These are phyloP conservation scores for Sporobolus alterniflorus DNA, from an alignment of 202 grass and related monocot species.

Conservation along the genomic window DNA sequence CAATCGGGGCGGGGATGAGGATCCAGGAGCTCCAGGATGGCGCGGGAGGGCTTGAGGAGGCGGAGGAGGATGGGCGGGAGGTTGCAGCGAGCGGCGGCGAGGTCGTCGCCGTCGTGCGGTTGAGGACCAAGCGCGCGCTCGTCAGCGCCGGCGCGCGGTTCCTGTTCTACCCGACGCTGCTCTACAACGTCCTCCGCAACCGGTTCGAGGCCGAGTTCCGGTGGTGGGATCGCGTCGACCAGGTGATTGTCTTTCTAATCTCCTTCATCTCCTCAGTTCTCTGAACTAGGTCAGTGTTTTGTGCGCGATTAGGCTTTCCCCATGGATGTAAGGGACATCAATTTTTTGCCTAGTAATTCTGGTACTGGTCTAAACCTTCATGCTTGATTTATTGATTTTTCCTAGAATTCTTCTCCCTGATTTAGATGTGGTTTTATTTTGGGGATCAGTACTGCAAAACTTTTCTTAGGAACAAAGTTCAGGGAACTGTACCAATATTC, in stretches of 20 bases:
- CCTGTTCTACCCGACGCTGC: constrained; percentile 86
- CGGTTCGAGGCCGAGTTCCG: constrained; percentile 76
- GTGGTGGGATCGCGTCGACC: constrained; percentile 87
- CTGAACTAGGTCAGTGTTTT: neutral
- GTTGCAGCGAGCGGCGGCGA: constrained; percentile 18
- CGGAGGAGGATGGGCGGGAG: neutral
- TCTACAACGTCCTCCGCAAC: constrained; percentile 91
- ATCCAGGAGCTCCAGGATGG: constrained; percentile 45
- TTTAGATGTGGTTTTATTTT: neutral
- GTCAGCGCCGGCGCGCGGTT: constrained; percentile 76
- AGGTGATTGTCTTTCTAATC: constrained; percentile 35
- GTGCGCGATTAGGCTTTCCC: neutral
- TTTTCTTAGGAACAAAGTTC: neutral
- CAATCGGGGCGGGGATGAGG: constrained; percentile 39
- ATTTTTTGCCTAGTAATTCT: neutral
- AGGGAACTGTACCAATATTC: neutral
- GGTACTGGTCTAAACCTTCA: no score
- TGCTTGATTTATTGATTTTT: neutral
- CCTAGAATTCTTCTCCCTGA: neutral
- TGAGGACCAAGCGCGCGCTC: constrained; percentile 71
- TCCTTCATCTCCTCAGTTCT: neutral
- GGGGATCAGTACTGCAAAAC: neutral
- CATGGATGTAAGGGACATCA: neutral
- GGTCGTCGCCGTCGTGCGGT: constrained; percentile 30
- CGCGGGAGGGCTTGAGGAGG: neutral